A percentile compares a stretch with the other conserved stretches of the same genome.
Evolutionary conservation across 345 rosid genomes (phyloP).

Genomic region (Populus davidiana): DNA sequence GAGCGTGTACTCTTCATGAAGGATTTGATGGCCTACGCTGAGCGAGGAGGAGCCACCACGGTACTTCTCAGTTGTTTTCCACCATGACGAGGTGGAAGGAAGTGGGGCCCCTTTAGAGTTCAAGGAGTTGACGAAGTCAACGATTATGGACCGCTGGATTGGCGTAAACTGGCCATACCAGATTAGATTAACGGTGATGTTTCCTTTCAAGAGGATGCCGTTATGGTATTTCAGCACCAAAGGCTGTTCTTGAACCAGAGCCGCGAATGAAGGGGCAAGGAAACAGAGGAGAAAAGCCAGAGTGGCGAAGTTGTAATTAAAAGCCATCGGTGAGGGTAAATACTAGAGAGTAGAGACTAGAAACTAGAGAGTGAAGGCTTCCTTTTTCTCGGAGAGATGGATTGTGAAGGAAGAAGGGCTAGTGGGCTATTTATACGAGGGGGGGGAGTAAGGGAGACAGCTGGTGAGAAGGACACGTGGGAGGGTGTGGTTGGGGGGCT

Average conservation of each 20-base stretch:
- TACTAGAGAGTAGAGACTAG: neutral
- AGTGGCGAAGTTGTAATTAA: conserved; percentile 35
- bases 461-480: conserved; percentile 22
- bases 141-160: conserved; percentile 63
- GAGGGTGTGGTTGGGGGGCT: conserved; percentile 20
- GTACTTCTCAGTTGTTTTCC: conserved; percentile 79
- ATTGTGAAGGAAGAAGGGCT: too few relatives aligned
- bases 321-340: conserved; percentile 31
- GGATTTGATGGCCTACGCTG: conserved; percentile 54
- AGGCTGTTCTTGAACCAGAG: conserved; percentile 72
- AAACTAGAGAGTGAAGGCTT: too few relatives aligned
- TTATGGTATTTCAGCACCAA: conserved; percentile 64
- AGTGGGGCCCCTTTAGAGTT: conserved; percentile 18
- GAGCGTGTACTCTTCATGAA: conserved; percentile 53
- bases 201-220: conserved; percentile 61
- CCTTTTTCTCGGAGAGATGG: too few relatives aligned
- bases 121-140: conserved; percentile 69
- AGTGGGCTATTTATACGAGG: conserved; percentile 14
- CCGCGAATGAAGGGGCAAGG: conserved; percentile 32
- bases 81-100: conserved; percentile 73
- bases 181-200: conserved; percentile 58
- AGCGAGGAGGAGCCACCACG: conserved; percentile 45
- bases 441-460: conserved; percentile 14
- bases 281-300: conserved; percentile 18
- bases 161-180: conserved; percentile 87